Conservation (phyloP, 257 asterid species). For the Nicotiana paniculata region DNA sequence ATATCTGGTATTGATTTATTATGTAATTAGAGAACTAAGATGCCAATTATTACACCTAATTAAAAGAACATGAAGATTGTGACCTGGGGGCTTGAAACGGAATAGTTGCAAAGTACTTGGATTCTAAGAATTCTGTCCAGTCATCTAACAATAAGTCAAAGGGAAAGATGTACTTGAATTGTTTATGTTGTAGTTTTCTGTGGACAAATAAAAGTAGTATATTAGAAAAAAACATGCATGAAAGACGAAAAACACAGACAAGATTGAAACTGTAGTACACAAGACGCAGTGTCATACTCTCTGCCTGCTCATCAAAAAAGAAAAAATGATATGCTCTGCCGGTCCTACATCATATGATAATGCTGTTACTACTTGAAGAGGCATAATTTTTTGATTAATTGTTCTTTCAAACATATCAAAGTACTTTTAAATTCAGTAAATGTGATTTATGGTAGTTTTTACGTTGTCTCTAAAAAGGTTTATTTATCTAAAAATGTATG, state of each 20-base stretch:
- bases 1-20: not conserved
- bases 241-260: not conserved
- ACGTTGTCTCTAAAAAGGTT: not conserved
- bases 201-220: not conserved
- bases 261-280: not conserved
- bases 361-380: not conserved
- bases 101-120: not conserved
- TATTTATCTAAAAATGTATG: not conserved
- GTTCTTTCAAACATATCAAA: not conserved
- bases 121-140: not conserved
- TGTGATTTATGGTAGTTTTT: not conserved
- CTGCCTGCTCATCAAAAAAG: not conserved
- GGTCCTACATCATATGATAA: not conserved
- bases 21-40: not conserved
- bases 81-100: not conserved
- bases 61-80: not conserved
- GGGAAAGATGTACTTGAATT: not conserved
- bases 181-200: not conserved
- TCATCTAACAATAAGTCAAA: not conserved
- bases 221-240: not conserved
- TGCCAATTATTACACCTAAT: not conserved
- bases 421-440: not conserved
- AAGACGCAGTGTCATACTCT: not conserved
- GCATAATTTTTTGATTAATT: not conserved
- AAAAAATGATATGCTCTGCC: not conserved